Evolutionary conservation across 1,139 yeast genomes (phyloP).

Genomic region (Blastobotrys arbuscula): DNA sequence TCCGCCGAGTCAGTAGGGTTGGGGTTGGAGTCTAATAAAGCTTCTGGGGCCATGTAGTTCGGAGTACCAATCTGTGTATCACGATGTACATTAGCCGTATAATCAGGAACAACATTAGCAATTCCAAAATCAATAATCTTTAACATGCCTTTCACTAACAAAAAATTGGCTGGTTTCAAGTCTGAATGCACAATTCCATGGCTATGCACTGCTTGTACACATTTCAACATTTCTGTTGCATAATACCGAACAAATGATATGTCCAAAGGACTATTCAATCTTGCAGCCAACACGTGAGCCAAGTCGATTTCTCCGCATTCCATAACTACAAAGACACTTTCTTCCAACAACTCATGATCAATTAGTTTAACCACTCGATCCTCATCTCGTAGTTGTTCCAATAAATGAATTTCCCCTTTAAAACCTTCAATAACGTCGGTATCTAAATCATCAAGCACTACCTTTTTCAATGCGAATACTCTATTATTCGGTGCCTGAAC

Average conservation of each 20-base stretch:
- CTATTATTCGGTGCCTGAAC: slow-evolving; percentile 53
- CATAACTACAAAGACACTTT: slow-evolving; percentile 72
- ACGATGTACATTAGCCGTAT: slow-evolving; percentile 83
- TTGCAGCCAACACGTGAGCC: slow-evolving; percentile 68
- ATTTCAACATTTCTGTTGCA: slow-evolving; percentile 70
- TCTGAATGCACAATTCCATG: slow-evolving; percentile 92
- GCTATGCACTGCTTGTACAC: slow-evolving; percentile 83
- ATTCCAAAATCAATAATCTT: slow-evolving; percentile 95
- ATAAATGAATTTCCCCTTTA: slow-evolving; percentile 82
- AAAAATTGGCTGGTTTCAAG: slow-evolving; percentile 90
- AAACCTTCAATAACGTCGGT: slow-evolving; percentile 67
- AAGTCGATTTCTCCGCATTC: slow-evolving; percentile 94
- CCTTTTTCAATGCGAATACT: slow-evolving; percentile 77
- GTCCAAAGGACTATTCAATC: slow-evolving; percentile 54
- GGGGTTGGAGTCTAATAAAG: slow-evolving; percentile 57
- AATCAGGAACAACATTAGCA: slow-evolving; percentile 90
- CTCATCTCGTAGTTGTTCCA: slow-evolving; percentile 54
- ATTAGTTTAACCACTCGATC: slow-evolving; percentile 72
- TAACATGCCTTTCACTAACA: slow-evolving; percentile 76
- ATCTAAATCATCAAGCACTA: slow-evolving; percentile 66
- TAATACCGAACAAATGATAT: slow-evolving; percentile 76
- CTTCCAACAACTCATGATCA: slow-evolving; percentile 65
- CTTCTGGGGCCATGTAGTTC: slow-evolving; percentile 97
- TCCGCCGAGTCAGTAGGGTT: neutral
- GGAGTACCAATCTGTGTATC: slow-evolving; percentile 95